Evolutionary conservation across 768 basidiomycete species (phyloP), one percentile per base, ranked within the genome.

Genomic region (Amanita pseudoporphyria): DNA sequence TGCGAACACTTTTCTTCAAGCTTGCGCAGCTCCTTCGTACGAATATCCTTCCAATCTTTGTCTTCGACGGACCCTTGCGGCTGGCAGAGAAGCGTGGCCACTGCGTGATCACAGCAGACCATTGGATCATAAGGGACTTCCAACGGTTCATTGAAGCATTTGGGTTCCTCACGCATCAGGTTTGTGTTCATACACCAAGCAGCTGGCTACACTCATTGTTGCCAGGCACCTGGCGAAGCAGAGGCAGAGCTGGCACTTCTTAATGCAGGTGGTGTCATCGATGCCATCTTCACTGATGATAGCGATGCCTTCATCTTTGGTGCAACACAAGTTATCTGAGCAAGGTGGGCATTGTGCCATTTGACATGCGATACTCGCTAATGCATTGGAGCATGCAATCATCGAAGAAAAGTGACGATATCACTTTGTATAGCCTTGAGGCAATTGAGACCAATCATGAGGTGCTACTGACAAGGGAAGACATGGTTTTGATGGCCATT

Each of bases 1-100:
- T 44, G 6, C 10, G 16, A 31, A 10, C n/a, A 10, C 19, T 41
- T 13, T 41, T 41, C 26, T 44, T 16, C 31, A 44, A 44, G 31
- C 42, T 44, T 5, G 24, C 31, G 2, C 24, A 14, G 4, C 74
- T 96, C 3, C 77, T 88, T 62, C 76, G 73, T 48, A 73, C 80
- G 3, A 90, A 90, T 0, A 80, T 95, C 55, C 73, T 92, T 9
- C 90, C 89, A 0, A 74, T 95, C 10, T 93, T 95, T 62, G 87
- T 95, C 2, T 95, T 95, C 59, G 90, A 96, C 64, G 92, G 92
- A 0, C 86, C 87, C 0, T 76, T 81, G 52, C 77, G 92, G 53
- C 92, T 92, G 2, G 74, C 78, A 18, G 64, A 84, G 54, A 96
- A 96, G 67, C 75, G 86, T 31, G 82, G 82, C 1, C 85, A 86